Evolutionary conservation across 2,329 filamentous ascomycete species (phyloP), one percentile per base, ranked within the genome.

Genomic region (Colletotrichum limetticola): DNA sequence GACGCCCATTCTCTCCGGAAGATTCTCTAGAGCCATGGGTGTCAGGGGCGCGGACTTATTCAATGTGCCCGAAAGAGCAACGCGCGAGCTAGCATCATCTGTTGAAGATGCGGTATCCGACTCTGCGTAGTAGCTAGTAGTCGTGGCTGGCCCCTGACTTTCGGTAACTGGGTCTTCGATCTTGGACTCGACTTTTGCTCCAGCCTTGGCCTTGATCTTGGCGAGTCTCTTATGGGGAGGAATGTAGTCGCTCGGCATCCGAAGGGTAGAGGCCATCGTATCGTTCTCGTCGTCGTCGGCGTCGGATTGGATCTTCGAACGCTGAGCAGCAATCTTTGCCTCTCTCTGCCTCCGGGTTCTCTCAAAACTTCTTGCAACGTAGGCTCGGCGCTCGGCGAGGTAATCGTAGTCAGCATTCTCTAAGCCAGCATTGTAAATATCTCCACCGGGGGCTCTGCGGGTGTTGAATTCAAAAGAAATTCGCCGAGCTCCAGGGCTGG

Each of bases 191-290:
- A n/a, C 22, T 9, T 53, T 46, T 19, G 32, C 24, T n/a, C 46
- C 42, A 14, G n/a, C 19, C 16, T 46, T 35, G 22, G 14, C 12
- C 32, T 65, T 65, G 24, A 32, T 4, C 19, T 53, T 52, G 19
- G 28, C 28, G n/a, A 22, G 19, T 8, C 62, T 52, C 62, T 57
- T 57, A 32, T 65, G 62, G 14, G 62, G 62, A 11, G 62, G 62
- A 4, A 65, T 19, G 11, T 65, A 65, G 14, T 57, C 53, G 53
- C 26, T 28, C 62, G 24, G 12, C 28, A 16, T 16, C 28, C 3
- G 14, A 30, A 24, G 30, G 3, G 5, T 16, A 37, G 46, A 19
- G 22, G n/a, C 3, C 52, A 46, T 55, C 19, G 8, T 49, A 19
- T 22, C 3, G 42, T 49, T 22, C 3, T n/a, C 42, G 42, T 49